Base-by-base conservation (phyloP, 352 stramenopile genomes). In the Aphanomyces stellatus region DNA sequence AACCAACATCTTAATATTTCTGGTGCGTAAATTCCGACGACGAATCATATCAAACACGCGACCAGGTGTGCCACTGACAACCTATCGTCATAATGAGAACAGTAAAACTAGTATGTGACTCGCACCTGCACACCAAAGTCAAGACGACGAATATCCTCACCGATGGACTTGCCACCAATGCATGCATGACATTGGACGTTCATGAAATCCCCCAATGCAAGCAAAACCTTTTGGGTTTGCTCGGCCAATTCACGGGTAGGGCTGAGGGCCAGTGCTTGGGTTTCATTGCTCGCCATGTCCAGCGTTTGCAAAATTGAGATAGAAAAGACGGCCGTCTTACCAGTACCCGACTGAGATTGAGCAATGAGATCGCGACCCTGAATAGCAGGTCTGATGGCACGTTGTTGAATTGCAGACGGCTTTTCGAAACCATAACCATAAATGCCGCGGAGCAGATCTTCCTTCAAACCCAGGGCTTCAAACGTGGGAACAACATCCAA, bases 31-130 rank as follows among this genome's bases (percentile, higher is more conserved):
- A 64, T 97, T 94, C 30, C 91, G 84, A 22, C 95, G 85, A 53
- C 88, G 83, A 70, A 99, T 97, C 87, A 99, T 98, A 78, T 99
- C 96, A 72, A 97, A 98, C 19, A 99, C 95, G 25, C 96, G 93
- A 2, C 96, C 96, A 0, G 96, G 96, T 17, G 97, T 99, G n/a
- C 96, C 97, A 0, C 87, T 97, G 1, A 99, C 90, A 34, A 99
- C 88, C 49, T 57, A 35, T 53, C 96, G 88, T 27, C 17, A 13
- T 8, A 51, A 22, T 51, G 7, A 7, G 6, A 27, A 51, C 5
- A 5, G 8, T 25, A 51, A 24, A 24, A 24, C 19, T 5, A 22
- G 8, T 13, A 24, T 24, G 42, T 13, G 19, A 5, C n/a, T 13
- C 25, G 19, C 22, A 57, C 49, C 69, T 89, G 81, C 22, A 98